Conservation (phyloP, 179 eudicot species). For the Actinidia arguta region DNA sequence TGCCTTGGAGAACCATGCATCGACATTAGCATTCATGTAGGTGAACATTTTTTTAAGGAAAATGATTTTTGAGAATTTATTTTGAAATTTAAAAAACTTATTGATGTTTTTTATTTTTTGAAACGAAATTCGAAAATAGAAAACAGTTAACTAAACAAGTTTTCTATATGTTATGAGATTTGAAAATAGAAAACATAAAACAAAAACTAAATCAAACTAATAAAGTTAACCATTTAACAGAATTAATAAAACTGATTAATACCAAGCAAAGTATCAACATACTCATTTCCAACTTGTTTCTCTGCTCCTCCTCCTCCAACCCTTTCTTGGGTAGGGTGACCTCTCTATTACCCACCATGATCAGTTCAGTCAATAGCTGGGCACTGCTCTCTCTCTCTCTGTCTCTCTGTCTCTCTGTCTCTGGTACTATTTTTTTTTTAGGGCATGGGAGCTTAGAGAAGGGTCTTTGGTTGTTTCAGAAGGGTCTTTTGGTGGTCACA, state of each 20-base stretch:
- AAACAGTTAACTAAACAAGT: neutral
- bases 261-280: neutral
- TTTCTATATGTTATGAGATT: too few species aligned
- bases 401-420: conserved; percentile 14
- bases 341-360: neutral
- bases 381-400: conserved; percentile 4
- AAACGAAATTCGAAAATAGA: neutral
- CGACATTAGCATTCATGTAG: neutral
- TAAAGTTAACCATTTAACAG: too few species aligned
- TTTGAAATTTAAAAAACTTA: too few species aligned
- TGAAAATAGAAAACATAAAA: too few species aligned
- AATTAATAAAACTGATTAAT: neutral
- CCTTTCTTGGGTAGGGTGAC: neutral
- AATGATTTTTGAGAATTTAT: too few species aligned
- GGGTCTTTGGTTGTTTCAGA: neutral
- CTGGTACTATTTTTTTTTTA: conserved; percentile 14
- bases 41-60: too few species aligned
- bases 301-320: neutral
- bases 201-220: too few species aligned
- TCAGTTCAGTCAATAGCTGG: neutral
- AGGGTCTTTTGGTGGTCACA: conserved; percentile 33
- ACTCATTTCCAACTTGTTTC: neutral
- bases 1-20: neutral
- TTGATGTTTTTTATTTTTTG: too few species aligned
- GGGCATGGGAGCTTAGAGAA: conserved; percentile 21